Evolutionary conservation across 352 stramenopile genomes (phyloP).

Genomic region (Pythium insidiosum): DNA sequence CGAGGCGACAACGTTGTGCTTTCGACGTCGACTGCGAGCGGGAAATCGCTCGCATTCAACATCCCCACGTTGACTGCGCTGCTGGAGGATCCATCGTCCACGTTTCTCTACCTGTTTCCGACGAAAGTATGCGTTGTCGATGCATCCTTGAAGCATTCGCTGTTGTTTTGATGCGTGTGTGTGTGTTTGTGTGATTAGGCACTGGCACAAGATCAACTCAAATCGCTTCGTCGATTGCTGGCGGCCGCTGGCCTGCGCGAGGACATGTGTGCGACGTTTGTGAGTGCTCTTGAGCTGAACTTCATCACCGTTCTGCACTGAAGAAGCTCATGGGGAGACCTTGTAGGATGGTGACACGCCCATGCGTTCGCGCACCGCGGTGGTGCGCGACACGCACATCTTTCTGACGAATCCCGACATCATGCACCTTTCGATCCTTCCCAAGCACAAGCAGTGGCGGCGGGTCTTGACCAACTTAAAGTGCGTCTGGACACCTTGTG

Average conservation of each 20-base stretch:
- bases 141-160: not conserved
- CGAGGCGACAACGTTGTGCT: constrained; percentile 89
- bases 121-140: constrained; percentile 80
- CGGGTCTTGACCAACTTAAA: constrained; percentile 85
- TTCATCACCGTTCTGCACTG: not conserved
- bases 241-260: constrained; percentile 32
- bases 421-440: constrained; percentile 94
- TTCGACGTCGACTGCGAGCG: constrained; percentile 94
- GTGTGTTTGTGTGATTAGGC: constrained; percentile 27
- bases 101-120: constrained; percentile 94
- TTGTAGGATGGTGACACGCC: constrained; percentile 92
- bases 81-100: constrained; percentile 40
- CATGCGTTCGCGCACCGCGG: constrained; percentile 78
- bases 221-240: constrained; percentile 77
- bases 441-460: constrained; percentile 88
- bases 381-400: constrained; percentile 86
- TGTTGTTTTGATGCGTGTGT: not conserved
- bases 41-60: constrained; percentile 97
- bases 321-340: not conserved
- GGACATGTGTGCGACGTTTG: constrained; percentile 58
- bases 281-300: too few species aligned
- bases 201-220: constrained; percentile 96
- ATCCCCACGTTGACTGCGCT: constrained; percentile 87
- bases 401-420: constrained; percentile 99
- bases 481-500: too few species aligned